Conservation (phyloP, 805 yeast genomes). For the Starmera pachycereana region DNA sequence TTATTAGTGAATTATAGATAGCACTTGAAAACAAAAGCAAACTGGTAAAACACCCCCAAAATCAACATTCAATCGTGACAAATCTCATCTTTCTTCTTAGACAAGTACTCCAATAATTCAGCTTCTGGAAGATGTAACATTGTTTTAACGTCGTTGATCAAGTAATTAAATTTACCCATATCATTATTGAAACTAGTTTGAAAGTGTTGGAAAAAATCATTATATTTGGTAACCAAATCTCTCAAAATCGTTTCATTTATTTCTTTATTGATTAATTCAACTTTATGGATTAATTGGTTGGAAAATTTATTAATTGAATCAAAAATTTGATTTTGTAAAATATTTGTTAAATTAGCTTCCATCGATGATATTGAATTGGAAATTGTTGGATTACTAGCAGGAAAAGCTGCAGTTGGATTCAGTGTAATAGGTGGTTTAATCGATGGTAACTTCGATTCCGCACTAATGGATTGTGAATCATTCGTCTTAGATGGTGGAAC, state of each 20-base stretch:
- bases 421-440: conserved; percentile 1
- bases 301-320: conserved; percentile 25
- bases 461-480: too few species aligned
- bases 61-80: too few species aligned
- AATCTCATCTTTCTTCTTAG: conserved; percentile 9
- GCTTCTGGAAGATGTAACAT: conserved; percentile 26
- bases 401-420: conserved; percentile 1
- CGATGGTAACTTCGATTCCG: too few species aligned
- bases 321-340: conserved; percentile 26
- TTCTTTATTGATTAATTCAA: conserved; percentile 26
- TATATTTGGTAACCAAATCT: conserved; percentile 26
- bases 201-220: conserved; percentile 20
- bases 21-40: too few species aligned
- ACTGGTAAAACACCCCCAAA: too few species aligned
- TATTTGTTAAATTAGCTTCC: conserved; percentile 22
- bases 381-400: conserved; percentile 1
- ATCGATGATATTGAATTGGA: conserved; percentile 2
- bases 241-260: conserved; percentile 23
- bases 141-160: conserved; percentile 24
- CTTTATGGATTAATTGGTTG: conserved; percentile 23
- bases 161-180: conserved; percentile 25
- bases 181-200: conserved; percentile 25
- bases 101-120: conserved; percentile 20
- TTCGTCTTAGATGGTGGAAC: too few species aligned
- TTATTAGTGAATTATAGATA: too few species aligned